Base-by-base conservation (phyloP, 768 basidiomycete genomes). In the Galerina marginata region DNA sequence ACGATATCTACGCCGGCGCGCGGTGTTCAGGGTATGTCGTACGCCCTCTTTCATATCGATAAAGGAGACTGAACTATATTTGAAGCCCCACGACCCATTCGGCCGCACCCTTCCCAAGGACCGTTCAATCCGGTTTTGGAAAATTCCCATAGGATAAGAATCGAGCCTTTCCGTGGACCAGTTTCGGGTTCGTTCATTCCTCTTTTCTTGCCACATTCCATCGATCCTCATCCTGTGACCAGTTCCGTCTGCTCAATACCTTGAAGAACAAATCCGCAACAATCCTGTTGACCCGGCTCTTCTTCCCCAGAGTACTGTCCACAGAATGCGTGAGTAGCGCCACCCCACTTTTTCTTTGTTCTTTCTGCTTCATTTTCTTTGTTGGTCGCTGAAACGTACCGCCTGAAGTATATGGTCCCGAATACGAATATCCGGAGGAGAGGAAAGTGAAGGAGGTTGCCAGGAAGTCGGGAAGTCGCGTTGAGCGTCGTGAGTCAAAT, bases 91-190 rank as follows among this genome's bases (percentile, higher is more conserved):
- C 62, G 65, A 54, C 70, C 70, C 11, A 67, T 71, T 67, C 66
- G 70, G 59, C 70, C 70, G 33, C 70, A 71, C 57, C 70, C 70
- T 60, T 71, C 68, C 49, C 70, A 71, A 65, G 70, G 70, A 42
- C 65, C 65, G 25, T 64, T 65, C 58, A 47, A 68, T 47, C 70
- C 70, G 14, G 47, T 61, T 65, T 52, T 63, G 66, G 69, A 69
- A 45, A 54, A 59, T 25, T 38, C 51, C 54, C 61, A 65, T 50
- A 67, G 64, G 58, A 57, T 65, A 56, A 56, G 60, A 47, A 52
- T 66, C 47, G 64, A 67, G 40, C 57, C 62, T 51, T 62, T 64
- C 29, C 63, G 60, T 44, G 62, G 56, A 42, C 70, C 70, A 9
- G 53, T 68, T 37, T 62, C 64, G 64, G 70, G 70, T 71, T 33